Evolutionary conservation across 2,329 filamentous ascomycete species (phyloP).

Genomic region (Graphilbum sp.): DNA sequence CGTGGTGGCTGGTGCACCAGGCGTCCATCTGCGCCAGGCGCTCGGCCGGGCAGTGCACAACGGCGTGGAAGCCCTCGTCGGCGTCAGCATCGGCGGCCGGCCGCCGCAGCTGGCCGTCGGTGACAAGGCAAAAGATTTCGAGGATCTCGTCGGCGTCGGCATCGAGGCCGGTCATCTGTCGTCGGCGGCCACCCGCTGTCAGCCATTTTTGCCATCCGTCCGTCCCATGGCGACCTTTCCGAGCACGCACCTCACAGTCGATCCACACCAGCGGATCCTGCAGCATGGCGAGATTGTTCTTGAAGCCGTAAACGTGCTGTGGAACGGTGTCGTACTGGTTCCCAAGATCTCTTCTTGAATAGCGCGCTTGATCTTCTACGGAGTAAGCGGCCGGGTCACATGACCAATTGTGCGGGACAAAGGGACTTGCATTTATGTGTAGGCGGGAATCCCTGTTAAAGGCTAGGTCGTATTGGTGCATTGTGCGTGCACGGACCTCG

Average conservation of each 20-base stretch:
- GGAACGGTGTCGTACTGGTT: no score
- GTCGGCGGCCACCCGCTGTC: neutral
- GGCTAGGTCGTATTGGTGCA: no score
- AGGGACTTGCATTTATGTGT: no score
- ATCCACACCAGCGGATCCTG: slow-evolving; percentile 67
- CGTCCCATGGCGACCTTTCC: no score
- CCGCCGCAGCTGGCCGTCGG: slow-evolving; percentile 49
- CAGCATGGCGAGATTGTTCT: neutral
- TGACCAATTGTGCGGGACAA: no score
- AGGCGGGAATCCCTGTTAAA: no score
- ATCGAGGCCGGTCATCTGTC: slow-evolving; percentile 89
- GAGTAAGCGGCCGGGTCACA: no score
- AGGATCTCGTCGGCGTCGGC: slow-evolving; percentile 68
- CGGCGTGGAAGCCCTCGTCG: slow-evolving; percentile 57
- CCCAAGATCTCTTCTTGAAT: no score
- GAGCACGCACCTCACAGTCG: slow-evolving; percentile 45
- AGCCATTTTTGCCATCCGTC: no score
- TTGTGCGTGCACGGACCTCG: no score
- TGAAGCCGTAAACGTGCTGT: no score
- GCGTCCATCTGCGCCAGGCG: slow-evolving; percentile 66
- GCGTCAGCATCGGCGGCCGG: slow-evolving; percentile 16
- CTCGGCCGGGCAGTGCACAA: slow-evolving; percentile 57
- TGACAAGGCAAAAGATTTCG: slow-evolving; percentile 85
- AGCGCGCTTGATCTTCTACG: no score
- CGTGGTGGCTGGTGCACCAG: slow-evolving; percentile 78